Evolutionary conservation across 108 stramenopile species (phyloP).

Genomic region (Conticribra weissflogii): DNA sequence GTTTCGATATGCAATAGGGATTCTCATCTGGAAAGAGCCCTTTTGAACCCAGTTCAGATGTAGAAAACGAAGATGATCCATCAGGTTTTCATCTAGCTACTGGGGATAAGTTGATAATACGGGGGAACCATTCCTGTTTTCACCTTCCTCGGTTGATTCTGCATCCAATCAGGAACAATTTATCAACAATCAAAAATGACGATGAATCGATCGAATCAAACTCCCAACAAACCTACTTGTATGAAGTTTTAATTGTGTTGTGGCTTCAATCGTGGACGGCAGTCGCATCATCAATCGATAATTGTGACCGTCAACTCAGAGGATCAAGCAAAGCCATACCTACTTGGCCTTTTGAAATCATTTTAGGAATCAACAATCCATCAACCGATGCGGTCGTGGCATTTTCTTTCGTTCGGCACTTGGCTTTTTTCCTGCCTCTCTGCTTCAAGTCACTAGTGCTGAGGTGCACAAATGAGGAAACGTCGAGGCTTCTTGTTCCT

Average conservation of each 20-base stretch:
- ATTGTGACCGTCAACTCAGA: slow-evolving; percentile 17
- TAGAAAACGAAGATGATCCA: slow-evolving; percentile 59
- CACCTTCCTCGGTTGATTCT: slow-evolving; percentile 23
- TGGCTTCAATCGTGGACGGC: slow-evolving; percentile 56
- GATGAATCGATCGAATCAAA: background rate
- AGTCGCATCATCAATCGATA: slow-evolving; percentile 25
- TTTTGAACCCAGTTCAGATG: slow-evolving; percentile 60
- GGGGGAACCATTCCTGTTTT: slow-evolving; percentile 45
- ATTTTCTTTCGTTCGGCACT: slow-evolving; percentile 54
- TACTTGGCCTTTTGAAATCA: slow-evolving; percentile 45
- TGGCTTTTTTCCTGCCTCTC: slow-evolving; percentile 75
- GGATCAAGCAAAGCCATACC: slow-evolving; percentile 32
- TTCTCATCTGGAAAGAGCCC: slow-evolving; percentile 17
- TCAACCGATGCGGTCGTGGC: slow-evolving; percentile 30
- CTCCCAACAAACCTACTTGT: slow-evolving; percentile 25
- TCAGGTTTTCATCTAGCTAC: slow-evolving; percentile 6
- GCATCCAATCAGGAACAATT: slow-evolving; percentile 24
- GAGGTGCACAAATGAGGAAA: slow-evolving; percentile 46
- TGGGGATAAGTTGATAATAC: background rate
- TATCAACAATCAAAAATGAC: background rate
- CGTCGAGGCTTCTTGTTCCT: slow-evolving; percentile 30
- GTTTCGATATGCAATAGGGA: background rate
- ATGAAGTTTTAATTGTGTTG: slow-evolving; percentile 41
- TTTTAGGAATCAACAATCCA: slow-evolving; percentile 45
- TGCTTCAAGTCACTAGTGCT: slow-evolving; percentile 78